Evolutionary conservation across 305 asterid genomes (phyloP), one percentile per base, ranked within the genome.

Genomic region (Fraxinus ornus): DNA sequence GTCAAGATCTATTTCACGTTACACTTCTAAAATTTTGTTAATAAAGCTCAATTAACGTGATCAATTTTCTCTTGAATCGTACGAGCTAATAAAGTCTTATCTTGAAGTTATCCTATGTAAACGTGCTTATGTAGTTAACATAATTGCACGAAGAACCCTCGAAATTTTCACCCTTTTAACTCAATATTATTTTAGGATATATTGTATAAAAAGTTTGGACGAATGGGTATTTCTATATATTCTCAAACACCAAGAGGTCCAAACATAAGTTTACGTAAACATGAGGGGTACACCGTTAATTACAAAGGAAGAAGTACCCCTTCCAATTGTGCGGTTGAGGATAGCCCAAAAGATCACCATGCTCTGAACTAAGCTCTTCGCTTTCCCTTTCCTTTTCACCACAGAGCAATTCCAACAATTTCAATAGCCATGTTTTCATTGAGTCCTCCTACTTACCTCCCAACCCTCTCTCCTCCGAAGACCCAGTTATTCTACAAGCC

Each of bases 361-460:
- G 75, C 52, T 75, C 79, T 76, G 41, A 80, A 78, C 71, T 49
- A 7, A n/a, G 7, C 37, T 47, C 47, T 79, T 49, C 82, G 7
- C 37, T 22, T 66, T 41, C 47, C 62, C 52, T 19, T 35, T 21
- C 33, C 36, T 13, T 17, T 80, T 28, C 70, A 30, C 47, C 64
- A 35, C 81, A 55, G 8, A 78, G 83, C 17, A 44, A 71, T 21
- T 28, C 28, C 78, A 60, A 84, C 77, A 47, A 91, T 91, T 92
- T 85, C 92, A 37, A 87, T 92, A 86, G 91, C 97, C 86, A 87
- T 91, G 77, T 91, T 89, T 92, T 94, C 95, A n/a, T 77, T 89
- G 47, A 75, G 89, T 64, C 79, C 87, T 17, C 88, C 95, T 0
- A 88, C 85, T 72, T 86, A 91, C 30, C 89, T 90, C 57, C 94